Conservation (phyloP, 1,139 yeast species). For the Blastobotrys serpentis region DNA sequence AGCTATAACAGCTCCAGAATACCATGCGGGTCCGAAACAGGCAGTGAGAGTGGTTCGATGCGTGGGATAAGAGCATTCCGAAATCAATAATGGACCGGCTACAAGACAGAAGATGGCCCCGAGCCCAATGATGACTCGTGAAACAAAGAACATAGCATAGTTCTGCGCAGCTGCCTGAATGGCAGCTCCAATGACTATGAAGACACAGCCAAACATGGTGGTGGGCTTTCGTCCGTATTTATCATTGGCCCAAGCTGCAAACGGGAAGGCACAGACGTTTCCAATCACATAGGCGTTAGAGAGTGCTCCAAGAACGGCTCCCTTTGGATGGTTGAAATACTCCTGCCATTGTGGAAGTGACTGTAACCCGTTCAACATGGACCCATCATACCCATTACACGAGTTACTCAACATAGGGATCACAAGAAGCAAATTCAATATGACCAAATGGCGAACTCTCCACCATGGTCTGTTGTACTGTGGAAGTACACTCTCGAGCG, state of each 20-base stretch:
- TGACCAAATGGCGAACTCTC: conserved; percentile 39
- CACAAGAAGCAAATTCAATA: conserved; percentile 42
- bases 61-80: conserved; percentile 41
- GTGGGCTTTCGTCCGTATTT: conserved; percentile 48
- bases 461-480: not conserved
- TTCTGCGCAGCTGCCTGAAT: conserved; percentile 45
- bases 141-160: conserved; percentile 47
- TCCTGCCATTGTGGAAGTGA: conserved; percentile 42
- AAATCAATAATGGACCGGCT: conserved; percentile 45
- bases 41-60: conserved; percentile 50
- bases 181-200: conserved; percentile 47
- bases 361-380: conserved; percentile 53
- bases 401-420: conserved; percentile 48
- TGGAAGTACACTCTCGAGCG: conserved; percentile 1
- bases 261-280: conserved; percentile 27
- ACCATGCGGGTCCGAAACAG: conserved; percentile 50
- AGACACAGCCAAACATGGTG: conserved; percentile 42
- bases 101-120: conserved; percentile 47
- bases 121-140: conserved; percentile 50
- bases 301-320: conserved; percentile 49
- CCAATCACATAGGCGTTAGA: conserved; percentile 57
- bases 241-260: conserved; percentile 42
- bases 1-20: conserved; percentile 54
- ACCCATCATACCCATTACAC: conserved; percentile 53
- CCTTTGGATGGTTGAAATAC: conserved; percentile 44